Conservation (phyloP, 306 rosid species). For the Begonia peltatifolia region DNA sequence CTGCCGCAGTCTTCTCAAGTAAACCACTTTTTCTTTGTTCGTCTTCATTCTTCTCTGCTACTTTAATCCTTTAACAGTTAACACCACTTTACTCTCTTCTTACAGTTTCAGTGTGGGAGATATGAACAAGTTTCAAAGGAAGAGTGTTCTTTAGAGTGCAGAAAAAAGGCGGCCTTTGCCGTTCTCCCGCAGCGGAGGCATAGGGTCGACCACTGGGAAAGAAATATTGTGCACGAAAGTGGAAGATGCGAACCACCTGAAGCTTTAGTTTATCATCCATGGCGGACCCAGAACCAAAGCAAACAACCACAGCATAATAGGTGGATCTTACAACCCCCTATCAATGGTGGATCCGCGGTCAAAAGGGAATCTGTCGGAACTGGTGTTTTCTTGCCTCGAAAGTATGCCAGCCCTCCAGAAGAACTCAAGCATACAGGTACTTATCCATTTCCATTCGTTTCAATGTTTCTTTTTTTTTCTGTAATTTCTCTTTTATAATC, state of each 20-base stretch:
- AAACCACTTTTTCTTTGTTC: not conserved
- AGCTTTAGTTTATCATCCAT: conserved; percentile 32
- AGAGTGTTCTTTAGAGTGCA: conserved; percentile 26
- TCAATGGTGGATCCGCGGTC: conserved; percentile 21
- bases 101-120: conserved; percentile 21
- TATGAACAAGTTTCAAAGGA: conserved; percentile 19
- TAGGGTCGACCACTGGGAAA: conserved; percentile 25
- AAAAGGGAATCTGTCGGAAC: conserved; percentile 55
- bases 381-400: conserved; percentile 85
- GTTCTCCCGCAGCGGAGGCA: conserved; percentile 26
- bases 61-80: no score
- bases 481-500: not conserved
- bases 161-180: conserved; percentile 24
- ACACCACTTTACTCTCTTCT: not conserved
- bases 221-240: conserved; percentile 11
- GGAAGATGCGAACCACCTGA: conserved; percentile 20
- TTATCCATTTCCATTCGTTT: not conserved
- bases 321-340: conserved; percentile 13
- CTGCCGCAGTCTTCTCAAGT: conserved; percentile 19
- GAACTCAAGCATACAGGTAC: conserved; percentile 40
- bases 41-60: not conserved
- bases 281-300: conserved; percentile 18
- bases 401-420: conserved; percentile 28
- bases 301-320: conserved; percentile 13
- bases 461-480: not conserved